Evolutionary conservation across 495 filamentous ascomycete genomes (phyloP), one percentile per base, ranked within the genome.

Genomic region (Pyrenula massariospora): DNA sequence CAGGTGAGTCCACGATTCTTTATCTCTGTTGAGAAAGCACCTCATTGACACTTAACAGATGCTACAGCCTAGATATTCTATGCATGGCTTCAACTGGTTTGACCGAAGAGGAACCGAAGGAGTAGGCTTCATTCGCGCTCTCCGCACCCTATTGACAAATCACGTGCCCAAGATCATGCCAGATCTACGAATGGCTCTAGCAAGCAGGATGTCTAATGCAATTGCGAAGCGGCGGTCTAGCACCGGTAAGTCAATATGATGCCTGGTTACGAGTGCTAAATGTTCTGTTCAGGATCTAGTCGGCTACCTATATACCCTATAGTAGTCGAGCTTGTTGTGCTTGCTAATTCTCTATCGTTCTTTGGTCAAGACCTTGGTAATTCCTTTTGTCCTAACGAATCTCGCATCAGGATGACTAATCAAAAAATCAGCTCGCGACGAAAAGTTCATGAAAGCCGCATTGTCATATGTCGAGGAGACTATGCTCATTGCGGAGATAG

Each of bases 1-100:
- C 56, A 60, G n/a, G 58, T 60, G 1, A 12, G 56, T 57, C 20
- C 10, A 10, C 10, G 23, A 52, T 2, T 52, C 3, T 21, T 21
- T 19, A 22, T 5, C 52, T 10, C 15, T 8, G 5, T 22, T 5
- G 5, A 12, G 23, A 54, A 21, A 2, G 15, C 20, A 2, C 22
- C 12, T 50, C n/a, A 15, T 5, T 52, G n/a, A 20, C 50, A 48
- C 50, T 5, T 22, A 23, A 15, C 19, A 67, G 64, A 63, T 67
- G 24, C 42, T 67, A 0, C 64, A 64, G 25, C 65, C 65, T 2
- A 59, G 55, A 12, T 60, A 66, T 42, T 66, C 66, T 0, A 68
- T 68, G 66, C 20, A 56, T 23, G 63, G 59, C n/a, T 66, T 68
- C 58, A 57, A 62, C 8, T 65, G 59, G 63, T 55, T 57, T 25